Evolutionary conservation across 2,329 filamentous ascomycete genomes (phyloP), one percentile per base, ranked within the genome.

Genomic region (Biscogniauxia marginata): DNA sequence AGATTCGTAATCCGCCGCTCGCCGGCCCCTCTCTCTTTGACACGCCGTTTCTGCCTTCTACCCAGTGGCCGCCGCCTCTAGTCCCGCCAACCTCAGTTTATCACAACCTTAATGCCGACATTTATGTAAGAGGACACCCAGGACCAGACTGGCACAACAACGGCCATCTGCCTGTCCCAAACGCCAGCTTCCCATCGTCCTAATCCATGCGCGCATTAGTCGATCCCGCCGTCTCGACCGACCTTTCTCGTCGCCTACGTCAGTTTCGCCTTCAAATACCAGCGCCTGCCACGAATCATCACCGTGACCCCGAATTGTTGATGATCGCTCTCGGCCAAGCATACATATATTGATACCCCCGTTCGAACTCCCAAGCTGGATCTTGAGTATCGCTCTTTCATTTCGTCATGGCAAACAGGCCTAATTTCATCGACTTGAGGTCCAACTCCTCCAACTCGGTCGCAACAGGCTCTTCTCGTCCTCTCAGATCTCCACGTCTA

Each of bases 401-500:
- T 13, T 52, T 49, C 65, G 73, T 53, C 54, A 87, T 87, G 83
- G 73, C 79, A 53, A 74, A 76, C 65, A 79, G 84, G 63, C 85
- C 85, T 39, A 78, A 78, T 56, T 76, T 83, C 60, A 77, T 86
- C 68, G 84, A 89, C 67, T 71, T 84, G 64, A 81, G 84, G 70
- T 80, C 83, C 54, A 75, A 79, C 57, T 86, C 85, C 39, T 76
- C 81, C 51, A 74, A 78, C 22, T 83, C 82, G 16, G 71, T 74
- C 53, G 61, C 69, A 20, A 76, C 76, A 50, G 65, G 75, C 9
- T 68, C 77, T 52, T 77, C 81, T 18, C 80, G 79, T 53, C 82
- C 84, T n/a, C 74, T 87, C 30, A 79, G 81, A 61, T 92, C 89
- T n/a, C 89, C 89, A 45, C 86, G 89, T 59, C 77, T 91, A 57